Evolutionary conservation across 352 stramenopile genomes (phyloP), one percentile per base, ranked within the genome.

Genomic region (Phytophthora kernoviae): DNA sequence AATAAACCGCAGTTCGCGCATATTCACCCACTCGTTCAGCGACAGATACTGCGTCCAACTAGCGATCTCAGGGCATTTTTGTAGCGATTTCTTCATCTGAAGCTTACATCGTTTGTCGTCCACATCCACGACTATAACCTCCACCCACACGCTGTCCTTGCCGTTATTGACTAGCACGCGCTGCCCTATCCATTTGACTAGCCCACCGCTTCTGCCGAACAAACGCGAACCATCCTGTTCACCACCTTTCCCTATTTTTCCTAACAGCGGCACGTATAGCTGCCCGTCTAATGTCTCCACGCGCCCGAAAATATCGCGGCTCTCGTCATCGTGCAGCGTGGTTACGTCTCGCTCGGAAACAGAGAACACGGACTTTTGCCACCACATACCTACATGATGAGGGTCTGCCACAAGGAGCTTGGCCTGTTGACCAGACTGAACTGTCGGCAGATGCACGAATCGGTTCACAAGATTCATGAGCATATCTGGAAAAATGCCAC

Each of bases 101-200:
- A 91, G 66, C 49, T 90, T 88, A 58, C 69, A 87, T 9, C 77
- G 77, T 17, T 79, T 77, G 20, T 91, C 82, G 22, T 91, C 82
- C 14, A 83, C 72, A 30, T 88, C 78, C 4, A 74, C 43, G 17
- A 91, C 76, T 0, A 54, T 57, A 17, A 79, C 78, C 51, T 91
- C 78, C 39, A 91, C 63, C 82, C 82, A 91, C 12, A 84, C 51
- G 8, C 71, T 85, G 52, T 91, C 82, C 32, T 87, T 86, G 26
- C 76, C 75, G 26, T 86, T 87, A 48, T 91, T 91, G n/a, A 87
- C 72, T 0, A 91, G 64, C 20, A 91, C 27, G 0, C 77, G 58
- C 15, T 89, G 80, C 2, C 78, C 78, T 7, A 86, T 57, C 74
- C 68, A 88, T 54, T 89, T 88, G 2, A 62, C 22, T 22, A 86